Evolutionary conservation across 1,284 basidiomycete genomes (phyloP).

Genomic region (Termitomyces sp.): DNA sequence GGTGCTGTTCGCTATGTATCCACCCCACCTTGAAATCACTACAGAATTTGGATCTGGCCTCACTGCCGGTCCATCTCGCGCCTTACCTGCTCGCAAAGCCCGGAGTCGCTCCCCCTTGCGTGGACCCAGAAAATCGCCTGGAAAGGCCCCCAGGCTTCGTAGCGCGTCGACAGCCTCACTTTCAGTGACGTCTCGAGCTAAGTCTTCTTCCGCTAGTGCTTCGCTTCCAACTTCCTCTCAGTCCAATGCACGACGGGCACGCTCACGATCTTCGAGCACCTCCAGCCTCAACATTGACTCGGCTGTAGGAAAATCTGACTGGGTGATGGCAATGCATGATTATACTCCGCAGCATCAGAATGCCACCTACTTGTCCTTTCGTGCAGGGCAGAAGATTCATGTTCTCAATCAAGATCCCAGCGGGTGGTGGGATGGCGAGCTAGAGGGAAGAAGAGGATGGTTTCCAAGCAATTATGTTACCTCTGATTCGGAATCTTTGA

Average conservation of each 20-base stretch:
- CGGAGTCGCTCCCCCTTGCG: constrained; percentile 28
- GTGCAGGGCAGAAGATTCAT: constrained; percentile 85
- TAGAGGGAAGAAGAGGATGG: constrained; percentile 88
- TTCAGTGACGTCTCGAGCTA: constrained; percentile 47
- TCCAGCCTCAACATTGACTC: constrained; percentile 38
- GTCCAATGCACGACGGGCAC: constrained; percentile 18
- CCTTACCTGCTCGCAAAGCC: constrained; percentile 20
- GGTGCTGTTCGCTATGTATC: constrained; percentile 28
- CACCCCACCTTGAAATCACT: constrained; percentile 42
- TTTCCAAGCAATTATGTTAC: constrained; percentile 94
- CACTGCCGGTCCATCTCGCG: constrained; percentile 31
- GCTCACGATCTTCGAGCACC: constrained; percentile 32
- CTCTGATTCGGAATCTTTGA: constrained; percentile 41
- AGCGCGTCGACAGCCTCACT: constrained; percentile 52
- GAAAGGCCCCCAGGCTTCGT: constrained; percentile 31
- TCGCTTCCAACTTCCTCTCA: constrained; percentile 40
- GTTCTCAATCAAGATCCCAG: constrained; percentile 83
- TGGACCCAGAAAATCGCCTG: constrained; percentile 22
- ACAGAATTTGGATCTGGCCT: constrained; percentile 34
- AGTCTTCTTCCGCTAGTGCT: constrained; percentile 41
- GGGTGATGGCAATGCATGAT: constrained; percentile 86
- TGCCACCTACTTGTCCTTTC: constrained; percentile 84
- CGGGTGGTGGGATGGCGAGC: constrained; percentile 99
- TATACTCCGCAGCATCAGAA: constrained; percentile 69
- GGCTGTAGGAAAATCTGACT: constrained; percentile 48